Evolutionary conservation across 495 filamentous ascomycete species (phyloP).

Genomic region (Penicillium longicatenatum): DNA sequence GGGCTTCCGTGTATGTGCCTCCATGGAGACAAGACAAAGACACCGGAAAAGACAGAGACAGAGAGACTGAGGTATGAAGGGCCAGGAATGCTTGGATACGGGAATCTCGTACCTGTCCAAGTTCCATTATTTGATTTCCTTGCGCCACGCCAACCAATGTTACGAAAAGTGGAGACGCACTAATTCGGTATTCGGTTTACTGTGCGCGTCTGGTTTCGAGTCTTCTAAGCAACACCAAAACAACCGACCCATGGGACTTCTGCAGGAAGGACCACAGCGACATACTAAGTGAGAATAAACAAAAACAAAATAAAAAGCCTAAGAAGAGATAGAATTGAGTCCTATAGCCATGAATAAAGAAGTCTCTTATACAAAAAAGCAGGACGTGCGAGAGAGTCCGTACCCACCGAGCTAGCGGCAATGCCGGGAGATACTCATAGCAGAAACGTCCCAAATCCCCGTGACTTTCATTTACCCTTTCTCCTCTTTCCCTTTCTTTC

Average conservation of each 20-base stretch:
- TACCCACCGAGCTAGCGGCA: constrained; percentile 17
- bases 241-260: not conserved
- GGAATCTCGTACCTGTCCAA: not conserved
- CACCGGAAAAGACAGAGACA: not conserved
- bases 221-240: not conserved
- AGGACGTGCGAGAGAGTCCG: not conserved
- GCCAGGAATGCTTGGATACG: constrained; percentile 15
- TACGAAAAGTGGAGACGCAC: constrained; percentile 15
- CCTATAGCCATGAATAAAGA: not conserved
- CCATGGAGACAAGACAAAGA: not conserved
- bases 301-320: not conserved
- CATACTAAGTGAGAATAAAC: not conserved
- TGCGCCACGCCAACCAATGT: constrained; percentile 19
- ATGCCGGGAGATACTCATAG: constrained; percentile 11
- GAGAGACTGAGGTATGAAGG: constrained; percentile 13
- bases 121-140: no score
- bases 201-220: constrained; percentile 11
- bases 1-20: not conserved
- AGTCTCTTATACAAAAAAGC: not conserved
- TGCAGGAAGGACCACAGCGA: not conserved
- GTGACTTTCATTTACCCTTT: constrained; percentile 21
- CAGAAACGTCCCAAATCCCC: constrained; percentile 8
- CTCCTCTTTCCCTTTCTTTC: constrained; percentile 6
- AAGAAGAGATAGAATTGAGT: not conserved
- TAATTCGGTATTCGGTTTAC: constrained; percentile 26